phyloP scores from a whole-genome alignment of 495 filamentous ascomycete genomes.

The Trichoderma erinaceum region DNA sequence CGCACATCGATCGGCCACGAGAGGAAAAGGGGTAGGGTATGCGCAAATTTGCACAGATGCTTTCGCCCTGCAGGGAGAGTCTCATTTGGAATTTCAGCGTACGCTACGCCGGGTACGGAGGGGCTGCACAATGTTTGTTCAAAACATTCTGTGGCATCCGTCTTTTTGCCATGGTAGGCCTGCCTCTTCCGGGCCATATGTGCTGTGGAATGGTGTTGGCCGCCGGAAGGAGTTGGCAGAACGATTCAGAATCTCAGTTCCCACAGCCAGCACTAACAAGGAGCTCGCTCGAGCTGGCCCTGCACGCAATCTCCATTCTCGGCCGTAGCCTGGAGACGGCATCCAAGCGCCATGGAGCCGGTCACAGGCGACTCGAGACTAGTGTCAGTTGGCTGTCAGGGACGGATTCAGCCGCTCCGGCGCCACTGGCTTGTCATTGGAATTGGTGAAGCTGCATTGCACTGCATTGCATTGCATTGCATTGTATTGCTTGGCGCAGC shows the following conservation, averaged over 20 bases:
- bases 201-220: background rate
- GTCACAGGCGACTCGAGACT: constrained; percentile 2
- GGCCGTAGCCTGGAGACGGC: background rate
- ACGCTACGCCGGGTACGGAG: background rate
- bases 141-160: background rate
- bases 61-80: constrained; percentile 2
- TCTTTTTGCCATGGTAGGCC: background rate
- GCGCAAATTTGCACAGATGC: background rate
- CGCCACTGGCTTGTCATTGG: constrained; percentile 4
- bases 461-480: background rate
- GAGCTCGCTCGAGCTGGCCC: background rate
- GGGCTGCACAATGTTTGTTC: background rate
- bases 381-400: background rate
- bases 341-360: background rate
- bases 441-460: background rate
- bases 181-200: background rate
- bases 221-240: background rate
- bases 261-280: background rate
- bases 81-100: background rate
- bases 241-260: background rate
- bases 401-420: constrained; percentile 12
- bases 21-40: background rate
- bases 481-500: background rate
- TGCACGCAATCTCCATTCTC: background rate
- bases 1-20: background rate